A percentile compares a stretch with the other conserved stretches of the same genome.
These are phyloP conservation scores for Phytopythium helicoides DNA, from an alignment of 352 stramenopile species.

Conservation along the genomic window DNA sequence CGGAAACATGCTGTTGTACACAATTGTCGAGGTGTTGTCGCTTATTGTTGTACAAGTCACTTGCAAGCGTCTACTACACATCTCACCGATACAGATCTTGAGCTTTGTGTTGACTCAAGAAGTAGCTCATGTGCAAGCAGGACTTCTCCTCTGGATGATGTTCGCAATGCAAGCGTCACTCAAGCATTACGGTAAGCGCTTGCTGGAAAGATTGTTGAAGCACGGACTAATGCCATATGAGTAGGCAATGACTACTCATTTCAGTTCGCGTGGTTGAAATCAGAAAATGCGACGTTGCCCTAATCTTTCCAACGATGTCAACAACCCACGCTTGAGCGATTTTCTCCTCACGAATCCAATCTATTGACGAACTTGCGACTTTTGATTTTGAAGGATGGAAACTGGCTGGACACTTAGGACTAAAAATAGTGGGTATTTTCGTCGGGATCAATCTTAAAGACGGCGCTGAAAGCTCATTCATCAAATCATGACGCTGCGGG, in stretches of 20 bases:
- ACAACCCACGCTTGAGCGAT: no score
- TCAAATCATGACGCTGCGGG: neutral
- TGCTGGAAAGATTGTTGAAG: constrained; percentile 1
- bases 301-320: no score
- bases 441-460: no score
- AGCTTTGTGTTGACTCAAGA: constrained; percentile 38
- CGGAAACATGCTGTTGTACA: constrained; percentile 29
- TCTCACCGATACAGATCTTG: constrained; percentile 25
- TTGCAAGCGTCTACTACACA: constrained; percentile 15
- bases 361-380: no score
- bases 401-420: neutral
- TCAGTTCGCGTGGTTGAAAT: no score
- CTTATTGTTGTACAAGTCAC: constrained; percentile 22
- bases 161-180: constrained; percentile 28
- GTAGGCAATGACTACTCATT: no score
- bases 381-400: no score
- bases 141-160: constrained; percentile 38
- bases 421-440: no score
- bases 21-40: constrained; percentile 32
- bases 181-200: constrained; percentile 25
- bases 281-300: no score
- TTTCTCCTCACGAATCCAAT: no score
- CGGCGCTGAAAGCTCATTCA: no score
- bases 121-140: constrained; percentile 21
- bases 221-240: no score